phyloP scores from a whole-genome alignment of 1,284 basidiomycete species.

The Boletus mariae region DNA sequence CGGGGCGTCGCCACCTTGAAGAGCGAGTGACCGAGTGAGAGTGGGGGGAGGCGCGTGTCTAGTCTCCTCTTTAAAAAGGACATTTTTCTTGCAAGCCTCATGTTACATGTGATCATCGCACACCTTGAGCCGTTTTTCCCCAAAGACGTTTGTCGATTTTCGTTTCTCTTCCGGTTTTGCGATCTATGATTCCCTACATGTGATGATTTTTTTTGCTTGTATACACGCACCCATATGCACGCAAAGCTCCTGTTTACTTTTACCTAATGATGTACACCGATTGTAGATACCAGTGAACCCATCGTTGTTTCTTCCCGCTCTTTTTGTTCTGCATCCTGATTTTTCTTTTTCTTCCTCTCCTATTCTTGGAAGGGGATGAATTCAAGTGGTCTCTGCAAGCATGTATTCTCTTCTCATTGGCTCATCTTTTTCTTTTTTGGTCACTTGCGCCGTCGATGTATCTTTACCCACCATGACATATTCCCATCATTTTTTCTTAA shows the following conservation, averaged over 20 bases:
- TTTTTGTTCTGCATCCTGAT: neutral
- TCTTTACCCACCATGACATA: neutral
- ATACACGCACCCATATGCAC: neutral
- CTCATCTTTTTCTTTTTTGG: neutral
- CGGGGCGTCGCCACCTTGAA: conserved; percentile 40
- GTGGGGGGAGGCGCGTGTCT: neutral
- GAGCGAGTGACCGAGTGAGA: neutral
- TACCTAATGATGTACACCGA: neutral
- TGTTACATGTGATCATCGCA: neutral
- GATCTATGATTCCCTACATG: neutral
- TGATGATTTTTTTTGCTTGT: neutral
- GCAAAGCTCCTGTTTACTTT: neutral
- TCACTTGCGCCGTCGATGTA: neutral
- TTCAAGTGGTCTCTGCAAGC: neutral
- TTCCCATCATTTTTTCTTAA: no score
- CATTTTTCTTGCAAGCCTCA: neutral
- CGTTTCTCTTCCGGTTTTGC: neutral
- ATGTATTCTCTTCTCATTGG: neutral
- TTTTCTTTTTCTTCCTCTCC: neutral
- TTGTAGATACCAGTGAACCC: neutral
- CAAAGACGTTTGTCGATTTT: neutral
- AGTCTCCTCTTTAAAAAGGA: neutral
- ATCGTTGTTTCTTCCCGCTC: neutral
- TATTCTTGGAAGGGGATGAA: neutral
- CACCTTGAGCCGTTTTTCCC: neutral